Base-by-base conservation (phyloP, 2,329 filamentous ascomycete species). In the Zymoseptoria pseudotritici region DNA sequence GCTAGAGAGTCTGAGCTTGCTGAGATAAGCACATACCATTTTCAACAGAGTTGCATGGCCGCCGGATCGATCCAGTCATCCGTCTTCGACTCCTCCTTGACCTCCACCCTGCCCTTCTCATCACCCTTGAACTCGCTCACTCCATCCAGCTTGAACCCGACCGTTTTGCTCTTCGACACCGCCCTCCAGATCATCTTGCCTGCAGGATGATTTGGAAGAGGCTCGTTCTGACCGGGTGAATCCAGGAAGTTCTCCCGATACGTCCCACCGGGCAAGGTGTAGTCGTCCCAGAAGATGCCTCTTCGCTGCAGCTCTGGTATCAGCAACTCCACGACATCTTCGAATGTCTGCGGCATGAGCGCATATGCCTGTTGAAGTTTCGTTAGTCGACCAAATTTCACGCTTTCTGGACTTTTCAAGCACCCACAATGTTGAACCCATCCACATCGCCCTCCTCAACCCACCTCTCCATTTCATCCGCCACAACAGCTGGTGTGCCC, bases 381-480 rank as follows among this genome's bases (percentile, higher is more conserved):
- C 1, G 31, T 46, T 17, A 42, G 57, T 61, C 29, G 65, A 42
- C 20, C 22, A 51, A 6, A 29, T 8, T 3, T n/a, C 10, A 46
- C 31, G 26, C 3, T n/a, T 5, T 2, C 50, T 36, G 42, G 20
- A 20, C 1, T 4, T 9, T 8, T 4, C 19, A 21, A 46, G 13
- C 21, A 72, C 82, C 75, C 70, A 86, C 86, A 70, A 90, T 80
- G 69, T 91, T 91, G 73, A 91, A 91, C 0, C 87, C 87, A 68
- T 90, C 87, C 0, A 90, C 81, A 64, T 89, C 87, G 0, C 85
- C 86, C 70, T 89, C 86, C 5, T 76, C 68, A 0, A 89, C 77
- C 87, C 87, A 90, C 0, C 77, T 73, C 72, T 90, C 85, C 58
- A 91, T 77, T 51, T 82, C 80, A 69, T 90, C 86, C 0, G 85